Percentiles rank a stretch among this genome's conserved stretches.
Conservation (phyloP, 1,284 basidiomycete genomes). For the Gymnopus androsaceus region DNA sequence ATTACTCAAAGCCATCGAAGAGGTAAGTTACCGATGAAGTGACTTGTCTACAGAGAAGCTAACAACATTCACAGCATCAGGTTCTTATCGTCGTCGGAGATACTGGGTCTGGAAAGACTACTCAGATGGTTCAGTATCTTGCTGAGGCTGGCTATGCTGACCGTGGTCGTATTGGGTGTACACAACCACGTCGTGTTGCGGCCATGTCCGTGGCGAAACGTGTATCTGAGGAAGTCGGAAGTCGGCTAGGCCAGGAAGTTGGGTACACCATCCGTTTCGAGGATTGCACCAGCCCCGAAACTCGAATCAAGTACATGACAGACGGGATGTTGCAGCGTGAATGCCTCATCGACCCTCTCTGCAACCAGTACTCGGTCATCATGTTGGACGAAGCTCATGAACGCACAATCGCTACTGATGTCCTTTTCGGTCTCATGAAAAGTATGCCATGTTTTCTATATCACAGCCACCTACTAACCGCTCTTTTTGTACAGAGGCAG, state of each 20-base stretch:
- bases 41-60: constrained; percentile 8
- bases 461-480: constrained; percentile 16
- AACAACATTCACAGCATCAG: constrained; percentile 74
- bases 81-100: constrained; percentile 94
- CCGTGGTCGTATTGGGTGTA: constrained; percentile 90
- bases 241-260: constrained; percentile 94
- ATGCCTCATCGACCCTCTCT: constrained; percentile 93
- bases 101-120: constrained; percentile 92
- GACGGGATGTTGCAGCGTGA: constrained; percentile 99
- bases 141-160: constrained; percentile 90
- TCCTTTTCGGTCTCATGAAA: constrained; percentile 94
- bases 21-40: constrained; percentile 53
- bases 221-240: constrained; percentile 97
- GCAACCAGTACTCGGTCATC: constrained; percentile 90
- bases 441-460: constrained; percentile 55
- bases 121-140: constrained; percentile 93
- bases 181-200: constrained; percentile 97
- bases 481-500: constrained; percentile 69
- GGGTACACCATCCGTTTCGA: constrained; percentile 99
- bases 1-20: constrained; percentile 87
- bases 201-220: constrained; percentile 99
- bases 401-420: constrained; percentile 96
- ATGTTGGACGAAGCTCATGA: constrained; percentile 99
- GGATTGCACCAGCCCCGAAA: constrained; percentile 97
- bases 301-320: constrained; percentile 99